Conservation (phyloP, 2,329 filamentous ascomycete species). For the Apiospora marii region DNA sequence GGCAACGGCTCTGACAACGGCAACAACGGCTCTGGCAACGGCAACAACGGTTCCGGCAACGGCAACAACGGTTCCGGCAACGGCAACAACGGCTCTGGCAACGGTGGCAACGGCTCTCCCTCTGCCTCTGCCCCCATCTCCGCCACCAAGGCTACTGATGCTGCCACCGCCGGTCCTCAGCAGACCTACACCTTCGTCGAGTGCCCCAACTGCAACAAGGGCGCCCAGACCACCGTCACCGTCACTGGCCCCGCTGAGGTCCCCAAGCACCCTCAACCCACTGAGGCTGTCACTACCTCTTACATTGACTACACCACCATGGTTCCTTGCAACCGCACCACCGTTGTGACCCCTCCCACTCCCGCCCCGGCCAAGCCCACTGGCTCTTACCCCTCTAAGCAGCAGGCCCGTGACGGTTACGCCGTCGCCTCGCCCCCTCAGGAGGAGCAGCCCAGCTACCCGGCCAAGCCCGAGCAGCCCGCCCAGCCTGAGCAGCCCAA, state of each 20-base stretch:
- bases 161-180: constrained; percentile 22
- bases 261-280: constrained; percentile 37
- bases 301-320: constrained; percentile 34
- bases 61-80: neutral
- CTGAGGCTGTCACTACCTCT: constrained; percentile 32
- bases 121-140: constrained; percentile 18
- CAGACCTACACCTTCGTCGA: constrained; percentile 25
- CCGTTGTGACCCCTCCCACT: constrained; percentile 38
- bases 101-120: neutral
- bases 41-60: neutral
- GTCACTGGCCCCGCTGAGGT: constrained; percentile 41
- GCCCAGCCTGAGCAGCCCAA: neutral
- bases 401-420: neutral
- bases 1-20: neutral
- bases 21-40: neutral
- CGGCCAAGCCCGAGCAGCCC: neutral
- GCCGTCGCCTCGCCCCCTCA: too few relatives aligned
- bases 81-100: neutral
- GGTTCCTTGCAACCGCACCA: constrained; percentile 36
- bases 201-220: constrained; percentile 48
- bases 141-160: neutral
- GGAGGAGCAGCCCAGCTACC: neutral
- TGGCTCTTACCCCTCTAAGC: neutral
- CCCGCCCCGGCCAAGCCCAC: constrained; percentile 11
- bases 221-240: constrained; percentile 44